phyloP scores from a whole-genome alignment of 2,329 filamentous ascomycete genomes.

The Fusarium annulatum region DNA sequence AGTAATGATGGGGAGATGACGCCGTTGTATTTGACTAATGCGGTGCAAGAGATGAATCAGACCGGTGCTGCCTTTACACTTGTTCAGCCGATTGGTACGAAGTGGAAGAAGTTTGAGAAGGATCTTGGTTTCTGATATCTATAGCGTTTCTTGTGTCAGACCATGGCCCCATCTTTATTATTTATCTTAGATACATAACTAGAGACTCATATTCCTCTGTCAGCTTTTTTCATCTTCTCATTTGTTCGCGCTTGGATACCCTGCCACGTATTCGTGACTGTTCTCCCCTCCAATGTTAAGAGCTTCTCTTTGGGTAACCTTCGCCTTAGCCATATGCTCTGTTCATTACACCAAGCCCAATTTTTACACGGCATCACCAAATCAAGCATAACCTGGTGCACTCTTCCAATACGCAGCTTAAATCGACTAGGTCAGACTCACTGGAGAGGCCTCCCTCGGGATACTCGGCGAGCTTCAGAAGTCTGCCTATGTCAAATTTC shows the following conservation, averaged over 20 bases:
- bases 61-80: slow-evolving; percentile 24
- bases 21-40: slow-evolving; percentile 59
- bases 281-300: neutral
- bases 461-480: neutral
- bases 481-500: neutral
- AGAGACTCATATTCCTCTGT: neutral
- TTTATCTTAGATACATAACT: neutral
- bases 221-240: too few species aligned
- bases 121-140: neutral
- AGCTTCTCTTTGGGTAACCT: neutral
- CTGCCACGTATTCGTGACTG: neutral
- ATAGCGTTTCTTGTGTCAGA: too few species aligned
- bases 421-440: neutral
- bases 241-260: neutral
- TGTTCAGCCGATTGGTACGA: slow-evolving; percentile 27
- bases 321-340: too few species aligned
- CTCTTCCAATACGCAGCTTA: accelerated
- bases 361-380: neutral
- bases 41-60: slow-evolving; percentile 54
- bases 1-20: slow-evolving; percentile 55
- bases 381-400: neutral
- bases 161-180: neutral
- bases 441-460: accelerated
- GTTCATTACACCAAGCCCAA: neutral
- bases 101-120: slow-evolving; percentile 25